Evolutionary conservation across 352 stramenopile species (phyloP).

Genomic region (Pythium monospermum): DNA sequence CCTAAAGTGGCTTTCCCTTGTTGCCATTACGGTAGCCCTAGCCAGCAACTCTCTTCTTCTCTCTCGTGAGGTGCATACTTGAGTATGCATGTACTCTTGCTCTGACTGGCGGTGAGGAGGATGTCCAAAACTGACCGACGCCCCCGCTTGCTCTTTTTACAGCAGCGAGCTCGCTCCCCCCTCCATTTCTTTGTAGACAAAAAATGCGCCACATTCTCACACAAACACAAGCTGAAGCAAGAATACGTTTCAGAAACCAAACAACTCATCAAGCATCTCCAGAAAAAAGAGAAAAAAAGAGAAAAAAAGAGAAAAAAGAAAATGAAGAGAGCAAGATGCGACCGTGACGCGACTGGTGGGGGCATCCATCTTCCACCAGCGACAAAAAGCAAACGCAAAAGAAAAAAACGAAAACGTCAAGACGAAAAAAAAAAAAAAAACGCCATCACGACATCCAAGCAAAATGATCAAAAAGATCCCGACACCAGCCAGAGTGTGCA

Average conservation of each 20-base stretch:
- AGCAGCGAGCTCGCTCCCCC: too few species aligned
- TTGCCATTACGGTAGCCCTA: not conserved
- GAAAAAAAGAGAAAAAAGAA: not conserved
- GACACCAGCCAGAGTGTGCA: too few species aligned
- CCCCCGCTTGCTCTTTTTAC: too few species aligned
- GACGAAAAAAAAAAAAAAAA: not conserved
- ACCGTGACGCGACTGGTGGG: not conserved
- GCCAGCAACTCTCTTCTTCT: not conserved
- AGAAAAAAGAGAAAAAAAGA: not conserved
- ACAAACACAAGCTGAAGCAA: too few species aligned
- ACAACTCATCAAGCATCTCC: too few species aligned
- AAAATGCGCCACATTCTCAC: too few species aligned
- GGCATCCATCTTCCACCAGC: not conserved
- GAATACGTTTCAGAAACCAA: too few species aligned
- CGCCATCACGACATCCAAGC: too few species aligned
- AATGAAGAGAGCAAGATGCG: not conserved
- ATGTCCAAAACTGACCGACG: too few species aligned
- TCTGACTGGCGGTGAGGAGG: not conserved
- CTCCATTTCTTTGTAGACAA: too few species aligned
- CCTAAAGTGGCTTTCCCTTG: slow-evolving; percentile 1
- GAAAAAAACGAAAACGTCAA: not conserved
- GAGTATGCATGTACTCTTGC: not conserved
- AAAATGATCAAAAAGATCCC: too few species aligned
- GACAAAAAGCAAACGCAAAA: not conserved
- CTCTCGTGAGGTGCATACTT: not conserved